phyloP scores from a whole-genome alignment of 2,329 filamentous ascomycete species.

The Allantophomopsis cytisporea region DNA sequence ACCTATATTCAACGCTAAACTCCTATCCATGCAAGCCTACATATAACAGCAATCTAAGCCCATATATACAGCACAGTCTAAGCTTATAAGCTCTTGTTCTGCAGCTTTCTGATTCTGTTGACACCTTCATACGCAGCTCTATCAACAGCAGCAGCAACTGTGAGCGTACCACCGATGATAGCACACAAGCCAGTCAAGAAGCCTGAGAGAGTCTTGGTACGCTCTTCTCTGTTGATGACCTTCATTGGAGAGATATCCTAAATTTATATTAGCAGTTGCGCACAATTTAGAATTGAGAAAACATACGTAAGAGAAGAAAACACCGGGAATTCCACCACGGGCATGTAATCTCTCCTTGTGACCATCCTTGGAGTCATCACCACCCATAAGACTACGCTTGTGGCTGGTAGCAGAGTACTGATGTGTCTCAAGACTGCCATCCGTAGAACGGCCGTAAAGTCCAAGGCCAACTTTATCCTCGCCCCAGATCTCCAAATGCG shows the following conservation, averaged over 20 bases:
- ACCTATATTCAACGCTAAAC: too few relatives aligned
- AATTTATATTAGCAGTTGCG: constrained; percentile 9
- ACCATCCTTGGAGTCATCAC: constrained; percentile 72
- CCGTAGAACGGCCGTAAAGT: constrained; percentile 46
- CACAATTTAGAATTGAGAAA: neutral
- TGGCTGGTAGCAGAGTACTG: constrained; percentile 98
- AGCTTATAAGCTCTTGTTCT: constrained; percentile 42
- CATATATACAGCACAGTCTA: neutral
- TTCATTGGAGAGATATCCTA: constrained; percentile 99
- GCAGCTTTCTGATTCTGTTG: constrained; percentile 76
- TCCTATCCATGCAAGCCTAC: too few relatives aligned
- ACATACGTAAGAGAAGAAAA: constrained; percentile 96
- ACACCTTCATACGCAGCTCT: constrained; percentile 83
- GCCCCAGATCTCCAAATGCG: constrained; percentile 20
- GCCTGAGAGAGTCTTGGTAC: constrained; percentile 76
- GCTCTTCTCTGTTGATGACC: constrained; percentile 90
- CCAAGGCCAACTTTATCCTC: constrained; percentile 52
- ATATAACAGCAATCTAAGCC: too few relatives aligned
- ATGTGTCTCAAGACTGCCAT: constrained; percentile 88
- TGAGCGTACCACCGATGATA: constrained; percentile 86
- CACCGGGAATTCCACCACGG: constrained; percentile 82
- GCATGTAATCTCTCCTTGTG: constrained; percentile 89
- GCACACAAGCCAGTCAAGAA: constrained; percentile 93
- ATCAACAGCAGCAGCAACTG: constrained; percentile 88
- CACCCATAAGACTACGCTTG: constrained; percentile 75